These are phyloP conservation scores for Cadophora sp. DNA, from an alignment of 2,329 filamentous ascomycete genomes.

Conservation along the genomic window DNA sequence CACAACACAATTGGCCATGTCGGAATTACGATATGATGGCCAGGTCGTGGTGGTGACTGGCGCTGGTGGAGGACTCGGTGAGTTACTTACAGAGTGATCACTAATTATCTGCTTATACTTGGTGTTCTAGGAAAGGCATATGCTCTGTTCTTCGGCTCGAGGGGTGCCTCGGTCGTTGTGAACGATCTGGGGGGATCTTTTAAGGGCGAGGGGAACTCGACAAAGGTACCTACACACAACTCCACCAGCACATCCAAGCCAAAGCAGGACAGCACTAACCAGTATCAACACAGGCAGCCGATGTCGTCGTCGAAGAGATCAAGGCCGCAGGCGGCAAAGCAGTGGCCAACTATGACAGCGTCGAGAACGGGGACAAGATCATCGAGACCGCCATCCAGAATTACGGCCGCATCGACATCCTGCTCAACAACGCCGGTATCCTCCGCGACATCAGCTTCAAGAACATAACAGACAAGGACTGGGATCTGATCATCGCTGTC, in stretches of 20 bases:
- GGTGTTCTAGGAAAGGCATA: conserved; percentile 79
- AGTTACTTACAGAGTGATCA: background rate
- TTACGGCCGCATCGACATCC: conserved; percentile 88
- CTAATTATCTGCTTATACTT: background rate
- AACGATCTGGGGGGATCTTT: conserved; percentile 95
- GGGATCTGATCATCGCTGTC: conserved; percentile 93
- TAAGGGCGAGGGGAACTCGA: conserved; percentile 88
- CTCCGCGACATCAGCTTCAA: conserved; percentile 94
- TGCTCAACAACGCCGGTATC: conserved; percentile 98
- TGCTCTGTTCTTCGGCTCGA: conserved; percentile 84
- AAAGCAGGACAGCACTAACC: conserved; percentile 22
- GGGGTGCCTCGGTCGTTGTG: conserved; percentile 93
- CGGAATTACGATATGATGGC: conserved; percentile 78
- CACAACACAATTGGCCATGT: conserved; percentile 52
- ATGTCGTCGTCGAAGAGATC: conserved; percentile 84
- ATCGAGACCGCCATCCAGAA: conserved; percentile 85
- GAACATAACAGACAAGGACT: conserved; percentile 97
- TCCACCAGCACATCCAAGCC: conserved; percentile 6
- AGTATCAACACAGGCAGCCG: conserved; percentile 66
- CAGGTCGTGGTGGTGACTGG: conserved; percentile 91
- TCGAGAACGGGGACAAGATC: conserved; percentile 92
- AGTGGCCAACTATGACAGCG: conserved; percentile 95
- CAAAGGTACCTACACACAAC: conserved; percentile 70
- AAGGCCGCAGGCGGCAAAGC: conserved; percentile 91
- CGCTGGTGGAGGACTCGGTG: conserved; percentile 78